A percentile compares a stretch with the other conserved stretches of the same genome.
phyloP scores from a whole-genome alignment of 345 rosid genomes.

The Melastoma malabathricum region DNA sequence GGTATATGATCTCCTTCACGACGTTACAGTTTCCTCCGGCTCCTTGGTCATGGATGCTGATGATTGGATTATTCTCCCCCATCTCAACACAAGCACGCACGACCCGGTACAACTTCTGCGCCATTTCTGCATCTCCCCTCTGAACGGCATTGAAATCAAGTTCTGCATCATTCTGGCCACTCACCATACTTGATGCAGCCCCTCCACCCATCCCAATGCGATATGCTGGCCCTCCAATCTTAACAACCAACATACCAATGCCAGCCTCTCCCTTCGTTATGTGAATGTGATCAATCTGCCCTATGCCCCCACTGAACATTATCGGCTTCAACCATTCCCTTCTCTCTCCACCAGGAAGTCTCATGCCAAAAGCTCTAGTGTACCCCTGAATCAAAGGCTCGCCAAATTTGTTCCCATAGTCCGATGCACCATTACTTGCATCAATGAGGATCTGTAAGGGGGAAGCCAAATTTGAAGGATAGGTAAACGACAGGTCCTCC shows the following conservation, averaged over 20 bases:
- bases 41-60: conserved; percentile 95
- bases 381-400: conserved; percentile 95
- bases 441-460: conserved; percentile 83
- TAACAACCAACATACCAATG: conserved; percentile 82
- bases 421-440: conserved; percentile 94
- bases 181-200: conserved; percentile 97
- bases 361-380: conserved; percentile 81
- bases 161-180: conserved; percentile 93
- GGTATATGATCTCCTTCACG: conserved; percentile 89
- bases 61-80: conserved; percentile 83
- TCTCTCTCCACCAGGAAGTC: conserved; percentile 88
- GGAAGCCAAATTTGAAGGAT: conserved; percentile 72
- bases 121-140: conserved; percentile 97
- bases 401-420: conserved; percentile 91
- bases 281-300: conserved; percentile 83
- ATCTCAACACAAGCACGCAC: conserved; percentile 86
- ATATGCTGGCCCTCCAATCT: conserved; percentile 97
- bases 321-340: conserved; percentile 96
- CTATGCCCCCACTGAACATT: conserved; percentile 93
- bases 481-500: conserved; percentile 69
- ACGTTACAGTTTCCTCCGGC: conserved; percentile 98
- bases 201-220: conserved; percentile 98
- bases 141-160: conserved; percentile 98
- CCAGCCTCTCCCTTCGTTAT: conserved; percentile 78
- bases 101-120: conserved; percentile 79